Percentiles rank a stretch among this genome's conserved stretches.
These are phyloP conservation scores for Yarrowia sp. DNA, from an alignment of 805 yeast species.

Conservation along the genomic window DNA sequence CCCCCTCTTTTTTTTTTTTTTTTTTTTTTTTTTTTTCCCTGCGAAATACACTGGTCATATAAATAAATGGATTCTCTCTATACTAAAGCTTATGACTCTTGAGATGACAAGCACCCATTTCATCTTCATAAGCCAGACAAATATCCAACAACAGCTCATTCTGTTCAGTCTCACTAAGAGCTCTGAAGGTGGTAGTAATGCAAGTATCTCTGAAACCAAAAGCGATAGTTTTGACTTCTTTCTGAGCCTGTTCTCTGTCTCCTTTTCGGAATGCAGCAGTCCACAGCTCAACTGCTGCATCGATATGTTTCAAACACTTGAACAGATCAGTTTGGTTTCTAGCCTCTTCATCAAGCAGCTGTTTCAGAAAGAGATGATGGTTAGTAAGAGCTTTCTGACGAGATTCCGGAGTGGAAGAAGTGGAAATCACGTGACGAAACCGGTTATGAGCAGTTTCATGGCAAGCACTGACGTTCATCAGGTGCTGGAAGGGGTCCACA, in stretches of 20 bases:
- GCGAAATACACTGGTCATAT: too few relatives aligned
- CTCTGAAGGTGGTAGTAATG: not conserved
- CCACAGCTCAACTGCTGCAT: not conserved
- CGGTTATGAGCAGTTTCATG: not conserved
- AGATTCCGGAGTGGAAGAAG: not conserved
- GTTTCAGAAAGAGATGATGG: not conserved
- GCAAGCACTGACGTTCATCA: not conserved
- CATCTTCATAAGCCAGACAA: not conserved
- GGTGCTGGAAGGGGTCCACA: not conserved
- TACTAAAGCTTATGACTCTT: not conserved
- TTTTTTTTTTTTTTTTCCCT: too few relatives aligned
- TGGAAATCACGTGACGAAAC: not conserved
- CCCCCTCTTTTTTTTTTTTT: too few relatives aligned
- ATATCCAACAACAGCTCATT: not conserved
- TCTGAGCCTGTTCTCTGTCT: not conserved
- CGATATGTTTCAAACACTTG: not conserved
- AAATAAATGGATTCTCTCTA: not conserved
- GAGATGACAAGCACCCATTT: not conserved
- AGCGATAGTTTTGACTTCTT: not conserved
- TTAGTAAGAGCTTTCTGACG: not conserved
- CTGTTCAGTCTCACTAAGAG: not conserved
- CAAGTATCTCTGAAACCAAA: conserved; percentile 1
- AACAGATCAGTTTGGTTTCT: not conserved
- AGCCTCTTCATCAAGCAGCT: not conserved
- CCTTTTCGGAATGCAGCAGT: not conserved